A percentile compares a stretch with the other conserved stretches of the same genome.
phyloP scores from a whole-genome alignment of 345 rosid genomes.

The Leavenworthia alabamica region DNA sequence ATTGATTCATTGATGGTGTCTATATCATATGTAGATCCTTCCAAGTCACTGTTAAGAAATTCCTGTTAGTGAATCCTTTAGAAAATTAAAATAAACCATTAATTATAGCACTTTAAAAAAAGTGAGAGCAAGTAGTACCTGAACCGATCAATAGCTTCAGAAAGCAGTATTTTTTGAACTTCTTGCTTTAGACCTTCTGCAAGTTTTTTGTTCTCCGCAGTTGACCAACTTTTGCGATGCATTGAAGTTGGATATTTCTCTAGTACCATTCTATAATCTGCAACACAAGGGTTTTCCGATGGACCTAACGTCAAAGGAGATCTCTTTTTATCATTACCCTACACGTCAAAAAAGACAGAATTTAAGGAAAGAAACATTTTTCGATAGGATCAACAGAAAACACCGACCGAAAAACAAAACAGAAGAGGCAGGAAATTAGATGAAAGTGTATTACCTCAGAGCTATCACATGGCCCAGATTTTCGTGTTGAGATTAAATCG shows the following conservation, averaged over 20 bases:
- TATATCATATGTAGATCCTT: constrained; percentile 53
- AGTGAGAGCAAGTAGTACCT: constrained; percentile 40
- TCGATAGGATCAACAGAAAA: background rate
- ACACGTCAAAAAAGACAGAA: constrained; percentile 27
- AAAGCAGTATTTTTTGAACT: constrained; percentile 60
- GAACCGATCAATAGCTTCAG: constrained; percentile 45
- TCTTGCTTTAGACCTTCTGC: constrained; percentile 67
- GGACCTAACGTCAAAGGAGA: constrained; percentile 53
- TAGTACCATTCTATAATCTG: constrained; percentile 51
- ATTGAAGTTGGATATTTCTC: constrained; percentile 44
- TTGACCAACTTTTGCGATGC: constrained; percentile 63
- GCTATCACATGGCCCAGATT: constrained; percentile 32
- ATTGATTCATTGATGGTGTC: constrained; percentile 48
- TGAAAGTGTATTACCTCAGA: constrained; percentile 42
- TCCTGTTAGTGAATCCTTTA: constrained; percentile 13
- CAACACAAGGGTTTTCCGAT: constrained; percentile 60
- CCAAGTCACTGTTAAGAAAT: constrained; percentile 25
- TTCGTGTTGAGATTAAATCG: constrained; percentile 54
- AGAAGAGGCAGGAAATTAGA: background rate
- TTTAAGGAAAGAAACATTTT: background rate
- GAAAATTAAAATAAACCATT: background rate
- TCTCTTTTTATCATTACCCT: constrained; percentile 49
- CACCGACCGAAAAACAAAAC: background rate
- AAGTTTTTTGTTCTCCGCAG: constrained; percentile 62
- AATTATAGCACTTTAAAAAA: background rate